Evolutionary conservation across 345 rosid genomes (phyloP).

Genomic region (Citrus mangshanensis): DNA sequence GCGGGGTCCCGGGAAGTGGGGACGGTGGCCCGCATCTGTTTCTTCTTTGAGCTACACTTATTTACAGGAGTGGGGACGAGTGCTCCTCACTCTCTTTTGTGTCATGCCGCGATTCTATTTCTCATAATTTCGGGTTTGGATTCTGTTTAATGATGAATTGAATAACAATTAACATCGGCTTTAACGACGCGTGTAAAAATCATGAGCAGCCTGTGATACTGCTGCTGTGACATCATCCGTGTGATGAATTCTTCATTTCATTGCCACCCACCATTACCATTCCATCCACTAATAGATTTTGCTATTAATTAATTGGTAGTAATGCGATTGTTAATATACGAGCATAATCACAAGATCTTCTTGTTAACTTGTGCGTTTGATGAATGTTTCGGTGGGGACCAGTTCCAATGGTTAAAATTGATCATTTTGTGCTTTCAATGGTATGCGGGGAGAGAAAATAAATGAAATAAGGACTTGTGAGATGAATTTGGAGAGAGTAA

Average conservation of each 20-base stretch:
- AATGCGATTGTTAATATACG: too few relatives aligned
- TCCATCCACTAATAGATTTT: not conserved
- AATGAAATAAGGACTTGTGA: too few relatives aligned
- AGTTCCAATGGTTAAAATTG: too few relatives aligned
- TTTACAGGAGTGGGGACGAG: constrained; percentile 33
- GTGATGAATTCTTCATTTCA: not conserved
- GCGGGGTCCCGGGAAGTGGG: constrained; percentile 26
- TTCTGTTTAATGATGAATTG: not conserved
- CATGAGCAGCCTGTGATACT: not conserved
- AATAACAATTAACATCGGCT: not conserved
- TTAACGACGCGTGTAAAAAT: not conserved
- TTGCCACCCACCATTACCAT: not conserved
- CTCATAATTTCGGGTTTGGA: constrained; percentile 1
- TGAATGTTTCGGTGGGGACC: too few relatives aligned
- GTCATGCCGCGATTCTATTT: not conserved
- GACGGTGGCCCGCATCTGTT: constrained; percentile 41
- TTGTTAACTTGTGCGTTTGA: too few relatives aligned
- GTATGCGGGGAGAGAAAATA: too few relatives aligned
- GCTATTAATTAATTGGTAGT: not conserved
- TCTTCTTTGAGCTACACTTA: constrained; percentile 52
- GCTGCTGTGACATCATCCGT: not conserved
- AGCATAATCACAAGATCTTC: too few relatives aligned
- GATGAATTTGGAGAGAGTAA: too few relatives aligned
- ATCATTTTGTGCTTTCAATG: too few relatives aligned
- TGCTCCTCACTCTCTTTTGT: not conserved